Base-by-base conservation (phyloP, 805 yeast species). In the Cyberlindnera suaveolens region DNA sequence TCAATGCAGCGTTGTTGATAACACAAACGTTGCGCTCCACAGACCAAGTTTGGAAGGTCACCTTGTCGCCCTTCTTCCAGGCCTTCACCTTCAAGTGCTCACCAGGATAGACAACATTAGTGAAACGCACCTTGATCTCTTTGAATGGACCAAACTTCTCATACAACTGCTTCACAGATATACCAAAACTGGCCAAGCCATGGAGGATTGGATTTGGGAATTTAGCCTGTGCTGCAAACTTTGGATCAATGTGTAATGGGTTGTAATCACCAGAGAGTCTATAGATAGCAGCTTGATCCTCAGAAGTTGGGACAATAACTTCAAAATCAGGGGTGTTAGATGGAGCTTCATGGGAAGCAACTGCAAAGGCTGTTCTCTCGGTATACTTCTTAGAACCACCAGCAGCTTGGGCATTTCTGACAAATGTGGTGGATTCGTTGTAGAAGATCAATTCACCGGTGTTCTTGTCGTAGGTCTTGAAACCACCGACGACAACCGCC, bases 201-300 rank as follows among this genome's bases (percentile, higher is more conserved):
- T 91, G 99, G 52, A 91, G 74, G 54, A 91, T 91, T 39, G 99
- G 99, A 43, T 70, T 68, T 39, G 79, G 80, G 63, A 91, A 91
- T 48, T 83, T 84, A 38, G 91, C 97, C 44, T 85, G 85, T 50
- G 81, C 77, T 14, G 98, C 97, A 66, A 90, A 84, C 27, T 63
- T 71, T 16, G 98, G 97, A 67, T 91, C 98, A 61, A 91, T 82
- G 69, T 90, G 99, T 55, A 91, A 75, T 47, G 99, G 99, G 65
- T 91, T 91, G 64, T 81, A 82, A 70, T 91, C 99, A 42, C 96
- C 98, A 48, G 91, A 82, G 48, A 91, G 71, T 63, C 99, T 78
- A 70, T 91, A 91, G 43, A 90, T 66, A 4, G 96, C 87, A 37
- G 97, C 97, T 63, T 81, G 88, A 62, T 89, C 85, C 35, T 64